phyloP scores from a whole-genome alignment of 441 rosid species.

The Adansonia grandidieri region DNA sequence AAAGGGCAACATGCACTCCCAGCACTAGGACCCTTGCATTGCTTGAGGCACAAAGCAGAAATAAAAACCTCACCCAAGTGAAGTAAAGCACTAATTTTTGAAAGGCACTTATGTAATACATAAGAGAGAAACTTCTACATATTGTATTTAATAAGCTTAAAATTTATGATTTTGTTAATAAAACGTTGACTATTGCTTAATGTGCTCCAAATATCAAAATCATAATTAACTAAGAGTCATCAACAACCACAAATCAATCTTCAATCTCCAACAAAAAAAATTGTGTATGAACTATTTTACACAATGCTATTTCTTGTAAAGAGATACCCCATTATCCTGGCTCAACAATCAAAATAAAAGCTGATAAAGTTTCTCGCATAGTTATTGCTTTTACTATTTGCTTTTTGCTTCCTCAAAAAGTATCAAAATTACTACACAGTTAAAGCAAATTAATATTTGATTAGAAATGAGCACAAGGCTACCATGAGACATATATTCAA shows the following conservation, averaged over 20 bases:
- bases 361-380: neutral
- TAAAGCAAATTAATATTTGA: neutral
- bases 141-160: neutral
- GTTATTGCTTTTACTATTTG: neutral
- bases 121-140: neutral
- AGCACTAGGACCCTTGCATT: neutral
- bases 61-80: neutral
- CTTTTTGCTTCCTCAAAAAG: neutral
- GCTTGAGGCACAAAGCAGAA: neutral
- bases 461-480: neutral
- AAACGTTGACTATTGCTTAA: neutral
- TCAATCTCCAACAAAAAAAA: neutral
- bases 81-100: neutral
- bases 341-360: neutral
- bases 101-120: neutral
- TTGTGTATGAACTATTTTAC: neutral
- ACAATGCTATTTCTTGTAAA: neutral
- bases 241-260: neutral
- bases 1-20: neutral
- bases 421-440: neutral
- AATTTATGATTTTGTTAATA: neutral
- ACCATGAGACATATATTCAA: neutral
- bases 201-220: neutral
- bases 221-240: neutral
- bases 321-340: neutral